phyloP scores from a whole-genome alignment of 371 early-diverging fungal genomes.

The Mucor racemosus region DNA sequence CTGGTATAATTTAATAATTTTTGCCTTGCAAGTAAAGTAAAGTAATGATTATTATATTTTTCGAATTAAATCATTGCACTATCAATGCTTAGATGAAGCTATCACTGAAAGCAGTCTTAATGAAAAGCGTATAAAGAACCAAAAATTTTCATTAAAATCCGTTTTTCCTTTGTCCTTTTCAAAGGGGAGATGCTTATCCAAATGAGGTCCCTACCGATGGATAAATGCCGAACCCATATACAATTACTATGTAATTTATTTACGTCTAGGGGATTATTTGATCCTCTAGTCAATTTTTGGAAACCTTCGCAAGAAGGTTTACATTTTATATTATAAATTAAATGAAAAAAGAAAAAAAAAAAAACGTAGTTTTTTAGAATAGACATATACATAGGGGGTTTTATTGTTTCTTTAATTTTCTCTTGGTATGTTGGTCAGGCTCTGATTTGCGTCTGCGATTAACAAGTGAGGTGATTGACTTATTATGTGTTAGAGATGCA shows the following conservation, averaged over 20 bases:
- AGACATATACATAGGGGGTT: conserved; percentile 4
- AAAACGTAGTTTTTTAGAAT: neutral
- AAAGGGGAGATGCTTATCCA: conserved; percentile 36
- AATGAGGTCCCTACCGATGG: conserved; percentile 36
- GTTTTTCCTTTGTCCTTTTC: conserved; percentile 35
- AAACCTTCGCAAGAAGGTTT: conserved; percentile 12
- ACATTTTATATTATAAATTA: neutral
- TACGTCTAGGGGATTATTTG: conserved; percentile 12
- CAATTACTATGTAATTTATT: conserved; percentile 4
- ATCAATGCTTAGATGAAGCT: neutral
- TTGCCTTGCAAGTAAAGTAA: too few relatives aligned
- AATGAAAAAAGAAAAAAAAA: conserved; percentile 7
- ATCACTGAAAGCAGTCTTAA: neutral
- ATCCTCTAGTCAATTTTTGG: conserved; percentile 36
- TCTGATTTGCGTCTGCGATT: conserved; percentile 25
- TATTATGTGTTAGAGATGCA: conserved; percentile 5
- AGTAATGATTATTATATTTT: too few relatives aligned
- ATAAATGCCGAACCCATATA: conserved; percentile 32
- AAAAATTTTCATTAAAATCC: neutral
- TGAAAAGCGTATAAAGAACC: neutral
- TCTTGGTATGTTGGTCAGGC: conserved; percentile 19
- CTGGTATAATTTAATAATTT: too few relatives aligned
- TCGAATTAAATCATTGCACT: too few relatives aligned
- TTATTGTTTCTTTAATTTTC: conserved; percentile 19
- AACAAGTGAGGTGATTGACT: conserved; percentile 15